Conservation (phyloP, 2,329 filamentous ascomycete species). For the Xylaria sp. region DNA sequence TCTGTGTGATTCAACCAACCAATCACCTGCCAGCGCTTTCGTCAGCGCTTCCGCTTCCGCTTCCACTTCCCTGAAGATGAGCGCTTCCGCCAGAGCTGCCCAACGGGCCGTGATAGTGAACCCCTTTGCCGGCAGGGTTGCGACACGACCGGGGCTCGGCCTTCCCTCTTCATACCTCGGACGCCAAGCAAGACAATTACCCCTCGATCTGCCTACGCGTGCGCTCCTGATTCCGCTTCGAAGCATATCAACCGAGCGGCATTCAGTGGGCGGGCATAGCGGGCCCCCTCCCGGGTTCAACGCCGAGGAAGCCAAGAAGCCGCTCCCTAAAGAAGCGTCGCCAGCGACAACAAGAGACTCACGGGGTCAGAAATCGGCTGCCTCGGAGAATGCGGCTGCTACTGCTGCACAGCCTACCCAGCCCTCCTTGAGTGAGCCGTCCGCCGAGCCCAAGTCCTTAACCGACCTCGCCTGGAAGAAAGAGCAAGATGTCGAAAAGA, state of each 20-base stretch:
- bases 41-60: not conserved
- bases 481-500: conserved; percentile 69
- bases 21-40: conserved; percentile 19
- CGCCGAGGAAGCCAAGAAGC: conserved; percentile 88
- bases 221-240: conserved; percentile 68
- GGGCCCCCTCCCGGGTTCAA: conserved; percentile 91
- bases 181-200: conserved; percentile 59
- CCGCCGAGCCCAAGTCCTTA: conserved; percentile 59
- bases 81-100: conserved; percentile 66
- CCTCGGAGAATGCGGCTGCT: conserved; percentile 39
- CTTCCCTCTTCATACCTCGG: conserved; percentile 60
- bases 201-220: conserved; percentile 61
- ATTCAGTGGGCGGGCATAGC: conserved; percentile 62
- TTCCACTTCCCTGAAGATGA: conserved; percentile 55
- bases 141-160: conserved; percentile 59
- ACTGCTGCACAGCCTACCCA: conserved; percentile 45
- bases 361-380: conserved; percentile 50
- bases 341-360: conserved; percentile 51
- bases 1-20: not conserved
- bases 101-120: conserved; percentile 65
- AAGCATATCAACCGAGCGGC: conserved; percentile 68
- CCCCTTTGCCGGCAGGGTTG: conserved; percentile 61
- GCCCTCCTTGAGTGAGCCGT: conserved; percentile 48
- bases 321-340: conserved; percentile 69
- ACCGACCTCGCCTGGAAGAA: conserved; percentile 73